Evolutionary conservation across 208 protist genomes (phyloP), one percentile per base, ranked within the genome.

Genomic region (Leishmania martiniquensis): DNA sequence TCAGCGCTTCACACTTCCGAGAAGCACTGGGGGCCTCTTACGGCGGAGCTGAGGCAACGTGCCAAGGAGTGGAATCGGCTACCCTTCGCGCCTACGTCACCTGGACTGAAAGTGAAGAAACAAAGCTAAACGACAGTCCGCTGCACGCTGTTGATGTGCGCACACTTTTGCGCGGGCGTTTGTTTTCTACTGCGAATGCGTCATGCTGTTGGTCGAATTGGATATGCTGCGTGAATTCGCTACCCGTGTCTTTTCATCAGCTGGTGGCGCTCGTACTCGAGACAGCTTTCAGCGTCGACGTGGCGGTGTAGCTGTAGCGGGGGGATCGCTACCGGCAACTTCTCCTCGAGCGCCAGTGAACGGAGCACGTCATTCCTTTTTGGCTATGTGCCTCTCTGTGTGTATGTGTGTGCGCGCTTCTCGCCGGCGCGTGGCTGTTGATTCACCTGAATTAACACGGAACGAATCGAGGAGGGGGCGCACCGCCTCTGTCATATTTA

Each of bases 1-100:
- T 69, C 65, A 15, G 72, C 47, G 1, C 44, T 5, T 10, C 15
- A 72, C 66, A 66, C 66, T 6, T 55, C 66, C 20, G 44, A 49
- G 72, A 60, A 63, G 78, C 5, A 66, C 55, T 82, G 78, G 78
- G n/a, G 22, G 63, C 63, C 63, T 5, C 20, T 77, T 22, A 51
- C 44, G 57, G 12, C 22, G 45, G 78, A 74, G 63, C 42, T 82
- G 78, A 47, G 62, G 20, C 15, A 47, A 4, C 66, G 55, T 29
- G 42, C 12, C 2, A n/a, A 45, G 49, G 20, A 44, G 4, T 82
- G 52, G 52, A 59, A 51, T 13, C 29, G 34, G n/a, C 47, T 82
- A 49, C 47, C 29, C 1, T 29, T 82, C 32, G 37, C 12, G 22
- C 7, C 47, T 20, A 63, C 20, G 0, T 73, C 49, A 47, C 78